Evolutionary conservation across 805 yeast species (phyloP).

Genomic region (Sugiyamaella smithiae): DNA sequence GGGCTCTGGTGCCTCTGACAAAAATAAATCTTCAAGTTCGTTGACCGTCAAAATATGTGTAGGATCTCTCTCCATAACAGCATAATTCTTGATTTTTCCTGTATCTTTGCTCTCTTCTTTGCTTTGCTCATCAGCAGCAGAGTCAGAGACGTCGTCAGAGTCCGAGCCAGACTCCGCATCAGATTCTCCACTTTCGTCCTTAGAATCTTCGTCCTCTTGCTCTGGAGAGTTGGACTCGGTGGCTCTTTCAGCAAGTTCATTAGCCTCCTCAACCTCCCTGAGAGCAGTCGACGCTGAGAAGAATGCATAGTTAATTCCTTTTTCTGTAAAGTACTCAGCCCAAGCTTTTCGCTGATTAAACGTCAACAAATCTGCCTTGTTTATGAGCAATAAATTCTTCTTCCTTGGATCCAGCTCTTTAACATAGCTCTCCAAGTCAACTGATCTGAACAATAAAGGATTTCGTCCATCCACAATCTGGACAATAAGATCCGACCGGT

Average conservation of each 20-base stretch:
- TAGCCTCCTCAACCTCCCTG: conserved; percentile 53
- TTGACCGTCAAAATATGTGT: conserved; percentile 75
- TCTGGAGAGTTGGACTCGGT: conserved; percentile 16
- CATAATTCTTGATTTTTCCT: conserved; percentile 17
- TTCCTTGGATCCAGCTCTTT: conserved; percentile 71
- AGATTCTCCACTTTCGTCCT: conserved; percentile 28
- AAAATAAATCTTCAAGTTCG: conserved; percentile 78
- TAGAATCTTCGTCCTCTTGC: conserved; percentile 18
- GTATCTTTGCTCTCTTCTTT: conserved; percentile 23
- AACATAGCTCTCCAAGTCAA: conserved; percentile 82
- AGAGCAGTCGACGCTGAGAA: conserved; percentile 90
- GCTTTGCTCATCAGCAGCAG: conserved; percentile 15
- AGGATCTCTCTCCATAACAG: conserved; percentile 40
- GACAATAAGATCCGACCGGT: conserved; percentile 88
- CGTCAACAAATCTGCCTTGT: conserved; percentile 88
- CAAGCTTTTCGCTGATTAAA: conserved; percentile 73
- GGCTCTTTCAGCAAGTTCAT: conserved; percentile 16
- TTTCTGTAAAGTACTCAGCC: conserved; percentile 76
- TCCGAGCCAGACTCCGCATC: conserved; percentile 23
- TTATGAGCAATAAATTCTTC: conserved; percentile 77
- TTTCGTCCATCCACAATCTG: conserved; percentile 98
- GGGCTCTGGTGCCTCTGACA: conserved; percentile 64
- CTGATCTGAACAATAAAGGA: conserved; percentile 85
- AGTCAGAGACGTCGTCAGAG: conserved; percentile 25
- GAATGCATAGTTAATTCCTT: conserved; percentile 78